Conservation (phyloP, 352 stramenopile species). For the Pythium scleroteichum region DNA sequence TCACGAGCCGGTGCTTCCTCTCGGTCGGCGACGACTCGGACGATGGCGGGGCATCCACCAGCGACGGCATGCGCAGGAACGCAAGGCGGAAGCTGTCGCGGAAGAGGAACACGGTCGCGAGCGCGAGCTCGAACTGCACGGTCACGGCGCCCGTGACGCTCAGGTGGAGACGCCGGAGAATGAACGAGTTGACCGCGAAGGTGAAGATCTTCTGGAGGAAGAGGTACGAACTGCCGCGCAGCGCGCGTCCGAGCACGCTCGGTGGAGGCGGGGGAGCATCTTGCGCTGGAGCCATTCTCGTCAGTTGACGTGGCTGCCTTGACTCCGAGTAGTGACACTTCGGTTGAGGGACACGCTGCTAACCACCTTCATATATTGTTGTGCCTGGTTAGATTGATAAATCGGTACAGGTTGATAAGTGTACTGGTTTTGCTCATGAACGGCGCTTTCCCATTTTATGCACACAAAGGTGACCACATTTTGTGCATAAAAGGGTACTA, state of each 20-base stretch:
- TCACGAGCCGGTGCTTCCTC: slow-evolving; percentile 64
- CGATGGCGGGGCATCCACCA: slow-evolving; percentile 34
- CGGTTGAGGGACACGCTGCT: too few relatives aligned
- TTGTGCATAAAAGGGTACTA: not conserved
- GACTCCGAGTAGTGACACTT: too few relatives aligned
- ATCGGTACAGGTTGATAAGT: too few relatives aligned
- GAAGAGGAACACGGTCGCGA: slow-evolving; percentile 90
- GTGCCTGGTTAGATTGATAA: too few relatives aligned
- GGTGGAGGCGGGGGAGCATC: slow-evolving; percentile 6
- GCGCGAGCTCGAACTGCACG: slow-evolving; percentile 86
- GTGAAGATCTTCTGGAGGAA: slow-evolving; percentile 85
- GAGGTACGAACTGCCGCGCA: slow-evolving; percentile 70
- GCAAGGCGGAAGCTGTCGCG: slow-evolving; percentile 88
- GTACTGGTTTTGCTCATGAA: too few relatives aligned
- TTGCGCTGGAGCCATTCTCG: not conserved
- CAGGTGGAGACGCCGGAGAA: slow-evolving; percentile 71
- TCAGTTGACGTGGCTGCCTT: too few relatives aligned
- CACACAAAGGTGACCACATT: too few relatives aligned
- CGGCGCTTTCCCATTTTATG: too few relatives aligned
- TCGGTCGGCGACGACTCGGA: not conserved
- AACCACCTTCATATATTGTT: too few relatives aligned
- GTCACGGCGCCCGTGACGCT: slow-evolving; percentile 79
- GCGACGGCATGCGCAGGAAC: slow-evolving; percentile 76
- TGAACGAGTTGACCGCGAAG: slow-evolving; percentile 84
- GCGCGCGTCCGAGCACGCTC: slow-evolving; percentile 47